Base-by-base conservation (phyloP, 306 rosid species). In the Mimosa bimucronata region DNA sequence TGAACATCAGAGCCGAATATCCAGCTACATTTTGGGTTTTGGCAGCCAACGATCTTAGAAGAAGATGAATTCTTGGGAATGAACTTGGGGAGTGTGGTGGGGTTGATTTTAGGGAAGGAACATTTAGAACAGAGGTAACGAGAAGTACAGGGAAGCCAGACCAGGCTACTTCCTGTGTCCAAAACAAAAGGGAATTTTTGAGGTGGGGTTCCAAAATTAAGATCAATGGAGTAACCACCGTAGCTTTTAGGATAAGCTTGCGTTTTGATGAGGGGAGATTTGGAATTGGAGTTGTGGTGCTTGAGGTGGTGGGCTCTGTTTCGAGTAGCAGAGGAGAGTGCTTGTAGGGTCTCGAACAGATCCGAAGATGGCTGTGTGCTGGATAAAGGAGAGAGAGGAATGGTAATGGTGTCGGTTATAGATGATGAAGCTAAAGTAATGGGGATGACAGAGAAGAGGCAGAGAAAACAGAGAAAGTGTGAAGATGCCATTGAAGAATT, bases 131-230 rank as follows among this genome's bases (percentile, higher is more conserved):
- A 93, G 50, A 81, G 66, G 60, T 93, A 93, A 66, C 88, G 88
- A 61, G 97, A 87, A 50, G 97, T 87, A 61, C 98, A 93, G 25
- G 98, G 97, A 65, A 90, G 75, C 98, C 97, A 93, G 34, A 88
- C 91, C 5, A 93, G 91, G 85, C 88, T 91, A 42, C 93, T 90
- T 15, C 93, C 97, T 0, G 97, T 93, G 82, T 93, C 98, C 82
- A 93, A 77, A 18, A 93, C 44, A 62, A 93, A 88, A 23, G 89
- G 9, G 6, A 81, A n/a, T 3, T 87, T 74, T 71, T 91, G 94
- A 0, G 94, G 87, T 0, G 98, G 98, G 0, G 92, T 89, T 19
- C 98, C 98, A 73, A 93, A 90, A 53, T 65, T 79, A 65, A 91
- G 94, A 44, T 87, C 52, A 52, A 89, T 67, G 18, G 98, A 86